Evolutionary conservation across 495 filamentous ascomycete genomes (phyloP), one percentile per base, ranked within the genome.

Genomic region (Penicillium canescens): DNA sequence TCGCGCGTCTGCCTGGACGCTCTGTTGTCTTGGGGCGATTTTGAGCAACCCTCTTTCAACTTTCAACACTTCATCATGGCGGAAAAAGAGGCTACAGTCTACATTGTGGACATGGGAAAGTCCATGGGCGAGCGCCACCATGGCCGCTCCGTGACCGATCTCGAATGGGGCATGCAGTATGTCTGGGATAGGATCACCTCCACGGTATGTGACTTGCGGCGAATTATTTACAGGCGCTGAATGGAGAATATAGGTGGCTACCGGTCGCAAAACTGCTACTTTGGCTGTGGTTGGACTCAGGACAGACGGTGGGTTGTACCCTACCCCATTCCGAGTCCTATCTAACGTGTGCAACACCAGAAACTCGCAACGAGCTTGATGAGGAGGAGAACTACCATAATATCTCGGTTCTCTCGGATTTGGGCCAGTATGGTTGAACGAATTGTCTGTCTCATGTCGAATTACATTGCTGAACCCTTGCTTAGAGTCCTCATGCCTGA

Each of bases 171-270:
- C 16, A 87, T 98, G 88, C 83, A 83, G 50, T 99, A 96, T 78
- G 83, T 99, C 43, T 99, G 94, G 94, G 94, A 97, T 69, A 91
- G 86, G 61, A 95, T 98, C 60, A 90, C 90, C 1, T 84, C 80
- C 18, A 96, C 90, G 9, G 85, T 88, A 67, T 31, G 74, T 61
- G n/a, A 35, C 26, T 45, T 24, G 9, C 28, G 8, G 8, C 28
- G 4, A 0, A 6, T 18, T 36, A 4, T 11, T 16, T n/a, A 28
- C 23, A 31, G 23, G 14, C 35, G 18, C 24, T 6, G 5, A 34
- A 42, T 56, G 24, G 55, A 31, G 6, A 11, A 28, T 7, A 1
- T n/a, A 87, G 84, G 85, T 98, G 52, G 80, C 86, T 12, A 90
- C 88, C 21, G 87, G 84, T 26, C 85, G 93, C 42, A 96, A 95